Percentiles rank a stretch among this genome's conserved stretches.
Evolutionary conservation across 192 early-diverging fungal genomes (phyloP).

Genomic region (Gonapodya prolifera): DNA sequence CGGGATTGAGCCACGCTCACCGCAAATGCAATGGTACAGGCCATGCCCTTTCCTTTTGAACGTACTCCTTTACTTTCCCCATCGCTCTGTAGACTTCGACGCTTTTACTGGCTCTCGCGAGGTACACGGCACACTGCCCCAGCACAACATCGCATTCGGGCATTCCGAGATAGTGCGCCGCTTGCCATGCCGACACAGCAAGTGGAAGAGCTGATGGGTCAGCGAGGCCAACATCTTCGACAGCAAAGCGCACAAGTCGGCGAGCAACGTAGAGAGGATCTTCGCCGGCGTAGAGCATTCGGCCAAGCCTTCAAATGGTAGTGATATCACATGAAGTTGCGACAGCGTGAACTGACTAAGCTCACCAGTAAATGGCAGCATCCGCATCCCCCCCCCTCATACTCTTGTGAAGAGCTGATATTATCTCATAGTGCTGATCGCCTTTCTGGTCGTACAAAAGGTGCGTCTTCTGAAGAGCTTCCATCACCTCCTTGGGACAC

Average conservation of each 20-base stretch:
- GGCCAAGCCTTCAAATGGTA: conserved; percentile 75
- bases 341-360: neutral
- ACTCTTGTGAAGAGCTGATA: conserved; percentile 75
- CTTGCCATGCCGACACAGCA: conserved; percentile 63
- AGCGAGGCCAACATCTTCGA: conserved; percentile 80
- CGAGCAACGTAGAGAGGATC: conserved; percentile 79
- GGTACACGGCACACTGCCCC: conserved; percentile 62
- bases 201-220: conserved; percentile 64
- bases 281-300: conserved; percentile 82
- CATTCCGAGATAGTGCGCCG: conserved; percentile 80
- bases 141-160: conserved; percentile 82
- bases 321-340: neutral
- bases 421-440: conserved; percentile 84
- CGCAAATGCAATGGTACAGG: conserved; percentile 73
- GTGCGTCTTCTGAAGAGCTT: conserved; percentile 65
- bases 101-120: conserved; percentile 71
- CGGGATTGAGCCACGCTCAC: neutral
- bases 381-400: conserved; percentile 7
- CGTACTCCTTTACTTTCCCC: conserved; percentile 43
- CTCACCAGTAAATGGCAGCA: conserved; percentile 6
- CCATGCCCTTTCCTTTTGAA: conserved; percentile 46
- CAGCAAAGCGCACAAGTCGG: conserved; percentile 66
- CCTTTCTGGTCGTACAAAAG: conserved; percentile 68
- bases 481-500: conserved; percentile 38
- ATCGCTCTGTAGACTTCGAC: conserved; percentile 71